These are phyloP conservation scores for Pseudogymnoascus sp. DNA, from an alignment of 2,329 filamentous ascomycete species.

Conservation along the genomic window DNA sequence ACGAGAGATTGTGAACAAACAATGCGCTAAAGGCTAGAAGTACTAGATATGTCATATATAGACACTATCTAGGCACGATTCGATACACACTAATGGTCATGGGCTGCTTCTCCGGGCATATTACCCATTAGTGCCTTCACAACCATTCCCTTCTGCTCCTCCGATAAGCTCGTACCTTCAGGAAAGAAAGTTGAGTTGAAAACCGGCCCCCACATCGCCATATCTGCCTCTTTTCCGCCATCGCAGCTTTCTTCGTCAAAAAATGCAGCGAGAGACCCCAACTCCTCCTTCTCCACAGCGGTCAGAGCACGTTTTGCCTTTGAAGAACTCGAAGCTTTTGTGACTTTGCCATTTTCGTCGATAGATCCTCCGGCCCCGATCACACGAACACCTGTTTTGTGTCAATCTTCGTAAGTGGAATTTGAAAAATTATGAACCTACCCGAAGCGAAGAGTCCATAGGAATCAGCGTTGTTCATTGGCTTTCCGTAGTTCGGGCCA, in stretches of 20 bases:
- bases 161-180: not conserved
- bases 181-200: not conserved
- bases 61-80: not conserved
- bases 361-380: not conserved
- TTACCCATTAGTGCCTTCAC: not conserved
- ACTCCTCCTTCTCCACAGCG: not conserved
- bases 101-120: not conserved
- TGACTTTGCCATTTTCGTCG: too few species aligned
- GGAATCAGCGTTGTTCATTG: not conserved
- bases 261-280: not conserved
- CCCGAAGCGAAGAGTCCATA: not conserved
- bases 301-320: not conserved
- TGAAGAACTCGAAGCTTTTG: not conserved
- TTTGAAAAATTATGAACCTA: not conserved
- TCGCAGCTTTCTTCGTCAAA: not conserved
- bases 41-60: not conserved
- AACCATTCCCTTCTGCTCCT: not conserved
- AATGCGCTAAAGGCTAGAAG: not conserved
- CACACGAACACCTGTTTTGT: not conserved
- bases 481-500: not conserved
- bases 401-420: not conserved
- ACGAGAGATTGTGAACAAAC: not conserved
- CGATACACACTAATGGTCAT: not conserved
- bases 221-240: not conserved
- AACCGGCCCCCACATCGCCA: not conserved